Evolutionary conservation across 2,329 filamentous ascomycete genomes (phyloP).

Genomic region (Ophiocordyceps camponoti-rufipedis): DNA sequence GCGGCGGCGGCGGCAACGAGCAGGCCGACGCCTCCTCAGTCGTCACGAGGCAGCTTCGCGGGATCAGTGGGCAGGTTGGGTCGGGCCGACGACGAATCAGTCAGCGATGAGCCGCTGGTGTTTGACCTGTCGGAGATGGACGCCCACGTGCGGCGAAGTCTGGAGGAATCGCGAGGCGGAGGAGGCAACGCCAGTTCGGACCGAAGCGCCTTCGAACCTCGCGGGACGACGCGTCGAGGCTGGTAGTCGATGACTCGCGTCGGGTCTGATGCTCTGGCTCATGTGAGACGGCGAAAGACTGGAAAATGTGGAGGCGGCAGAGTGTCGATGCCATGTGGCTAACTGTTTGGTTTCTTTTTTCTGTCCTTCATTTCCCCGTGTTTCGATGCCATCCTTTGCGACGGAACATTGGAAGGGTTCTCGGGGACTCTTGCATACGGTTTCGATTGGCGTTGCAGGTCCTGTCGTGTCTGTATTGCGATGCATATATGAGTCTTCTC

Average conservation of each 20-base stretch:
- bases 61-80: slow-evolving; percentile 19
- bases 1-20: slow-evolving; percentile 6
- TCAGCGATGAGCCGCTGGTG: slow-evolving; percentile 50
- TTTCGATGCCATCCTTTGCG: background rate
- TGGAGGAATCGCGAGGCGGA: slow-evolving; percentile 32
- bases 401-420: background rate
- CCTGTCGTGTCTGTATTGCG: background rate
- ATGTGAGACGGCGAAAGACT: background rate
- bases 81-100: slow-evolving; percentile 27
- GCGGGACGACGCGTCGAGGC: slow-evolving; percentile 17
- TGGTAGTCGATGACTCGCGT: slow-evolving; percentile 10
- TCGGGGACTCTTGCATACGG: background rate
- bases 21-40: slow-evolving; percentile 24
- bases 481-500: background rate
- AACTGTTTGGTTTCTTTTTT: background rate
- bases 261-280: background rate
- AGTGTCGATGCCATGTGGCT: background rate
- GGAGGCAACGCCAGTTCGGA: slow-evolving; percentile 19
- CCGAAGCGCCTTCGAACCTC: slow-evolving; percentile 20
- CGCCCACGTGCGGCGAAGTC: slow-evolving; percentile 34
- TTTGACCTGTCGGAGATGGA: slow-evolving; percentile 60
- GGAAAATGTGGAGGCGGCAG: background rate
- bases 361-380: background rate
- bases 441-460: background rate
- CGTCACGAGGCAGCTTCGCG: slow-evolving; percentile 25